Evolutionary conservation across 257 asterid species (phyloP), one percentile per base, ranked within the genome.

Genomic region (Solanum verrucosum): DNA sequence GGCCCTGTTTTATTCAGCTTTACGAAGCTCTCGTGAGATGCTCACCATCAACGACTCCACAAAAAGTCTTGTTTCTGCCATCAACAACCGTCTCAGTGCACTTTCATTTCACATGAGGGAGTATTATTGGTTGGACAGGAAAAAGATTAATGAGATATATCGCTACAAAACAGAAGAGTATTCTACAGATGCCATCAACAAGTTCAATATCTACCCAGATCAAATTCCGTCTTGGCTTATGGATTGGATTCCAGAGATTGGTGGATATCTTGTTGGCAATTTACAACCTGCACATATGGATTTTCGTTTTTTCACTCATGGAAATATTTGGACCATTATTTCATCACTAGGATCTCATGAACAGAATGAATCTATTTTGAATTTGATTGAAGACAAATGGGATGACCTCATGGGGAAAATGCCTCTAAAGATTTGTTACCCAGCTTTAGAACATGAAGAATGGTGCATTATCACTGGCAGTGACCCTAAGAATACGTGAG

Each of bases 1-100:
- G 96, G 94, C 98, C 18, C 90, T 95, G 42, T 94, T 95, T 90
- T 95, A 94, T 87, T 93, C 96, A n/a, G 96, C 98, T 68, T 65
- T 95, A 92, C 95, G 95, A 60, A 91, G 95, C 90, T 90, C 98
- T 15, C 95, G 92, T 8, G 97, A 95, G 92, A 95, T 94, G 93
- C 96, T 95, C 42, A 92, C 67, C 6, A 89, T 94, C 29, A 93
- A 93, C 27, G 98, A 94, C 85, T 84, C 93, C 49, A 93, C 97
- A 87, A 93, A 94, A 89, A 91, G 89, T 84, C 93, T 95, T 6
- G 93, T 90, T 16, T 91, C 92, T 88, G 97, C 97, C 52, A 85
- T 94, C 88, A 93, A 95, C 86, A 93, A 90, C 90, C 91, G 98
- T 40, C 93, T 95, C 18, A 93, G 95, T 84, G 95, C 98, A 7